These are phyloP conservation scores for Sclerotinia borealis DNA, from an alignment of 2,329 filamentous ascomycete genomes.

Conservation along the genomic window DNA sequence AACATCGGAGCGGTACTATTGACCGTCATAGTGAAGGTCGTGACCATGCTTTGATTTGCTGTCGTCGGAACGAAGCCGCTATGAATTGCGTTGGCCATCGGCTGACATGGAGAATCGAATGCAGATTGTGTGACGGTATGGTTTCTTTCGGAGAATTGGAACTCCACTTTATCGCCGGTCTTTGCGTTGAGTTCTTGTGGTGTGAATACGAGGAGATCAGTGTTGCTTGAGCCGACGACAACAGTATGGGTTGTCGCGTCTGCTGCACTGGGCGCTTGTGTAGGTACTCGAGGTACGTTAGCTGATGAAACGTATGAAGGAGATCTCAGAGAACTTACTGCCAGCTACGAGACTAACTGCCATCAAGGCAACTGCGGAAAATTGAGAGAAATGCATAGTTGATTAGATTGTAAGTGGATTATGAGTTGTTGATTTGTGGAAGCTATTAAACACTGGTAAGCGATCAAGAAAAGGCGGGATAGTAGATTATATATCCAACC, in stretches of 20 bases:
- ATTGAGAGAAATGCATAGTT: neutral
- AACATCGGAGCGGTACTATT: conserved; percentile 66
- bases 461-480: neutral
- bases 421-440: neutral
- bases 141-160: conserved; percentile 62
- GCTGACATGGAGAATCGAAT: conserved; percentile 65
- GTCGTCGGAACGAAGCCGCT: conserved; percentile 61
- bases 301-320: neutral
- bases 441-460: neutral
- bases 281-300: neutral
- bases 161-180: conserved; percentile 58
- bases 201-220: conserved; percentile 49
- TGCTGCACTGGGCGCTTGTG: neutral
- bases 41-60: conserved; percentile 43
- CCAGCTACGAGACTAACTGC: neutral
- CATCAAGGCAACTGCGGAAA: neutral
- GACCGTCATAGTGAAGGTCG: conserved; percentile 60
- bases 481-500: neutral
- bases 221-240: conserved; percentile 46
- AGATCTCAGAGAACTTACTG: neutral
- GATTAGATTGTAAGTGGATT: neutral
- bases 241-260: conserved; percentile 49
- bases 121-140: conserved; percentile 75
- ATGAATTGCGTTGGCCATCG: conserved; percentile 44
- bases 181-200: conserved; percentile 59